Evolutionary conservation across 2,329 filamentous ascomycete species (phyloP).

Genomic region (Penicillium sp.): DNA sequence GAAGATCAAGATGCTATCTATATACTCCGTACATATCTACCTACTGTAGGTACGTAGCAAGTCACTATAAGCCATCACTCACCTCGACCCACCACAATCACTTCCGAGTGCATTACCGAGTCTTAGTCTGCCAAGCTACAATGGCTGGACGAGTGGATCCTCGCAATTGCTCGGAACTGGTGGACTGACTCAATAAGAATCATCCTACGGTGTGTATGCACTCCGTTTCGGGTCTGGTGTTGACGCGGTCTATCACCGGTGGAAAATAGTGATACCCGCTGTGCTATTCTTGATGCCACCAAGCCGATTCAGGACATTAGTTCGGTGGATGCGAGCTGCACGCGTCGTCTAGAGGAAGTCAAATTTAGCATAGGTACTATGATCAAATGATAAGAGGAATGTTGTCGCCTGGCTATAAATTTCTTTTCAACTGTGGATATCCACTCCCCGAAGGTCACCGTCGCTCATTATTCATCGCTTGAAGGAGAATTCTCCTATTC

Average conservation of each 20-base stretch:
- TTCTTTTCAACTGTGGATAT: background rate
- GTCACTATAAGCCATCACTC: no score
- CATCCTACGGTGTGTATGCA: no score
- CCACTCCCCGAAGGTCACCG: background rate
- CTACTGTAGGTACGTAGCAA: no score
- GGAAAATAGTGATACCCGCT: constrained; percentile 16
- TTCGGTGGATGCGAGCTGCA: constrained; percentile 16
- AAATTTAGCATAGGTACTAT: no score
- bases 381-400: no score
- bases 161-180: constrained; percentile 6
- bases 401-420: no score
- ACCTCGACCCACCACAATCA: no score
- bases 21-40: no score
- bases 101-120: constrained; percentile 9
- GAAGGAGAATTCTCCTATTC: constrained; percentile 8
- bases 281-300: no score
- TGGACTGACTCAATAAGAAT: no score
- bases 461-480: background rate
- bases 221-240: constrained; percentile 8
- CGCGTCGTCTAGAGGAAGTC: constrained; percentile 7
- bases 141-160: constrained; percentile 10
- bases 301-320: constrained; percentile 4
- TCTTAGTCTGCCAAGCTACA: constrained; percentile 13
- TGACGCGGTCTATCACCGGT: constrained; percentile 15
- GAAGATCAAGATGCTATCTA: no score